phyloP scores from a whole-genome alignment of 257 asterid genomes.

The Nicotiana noctiflora region DNA sequence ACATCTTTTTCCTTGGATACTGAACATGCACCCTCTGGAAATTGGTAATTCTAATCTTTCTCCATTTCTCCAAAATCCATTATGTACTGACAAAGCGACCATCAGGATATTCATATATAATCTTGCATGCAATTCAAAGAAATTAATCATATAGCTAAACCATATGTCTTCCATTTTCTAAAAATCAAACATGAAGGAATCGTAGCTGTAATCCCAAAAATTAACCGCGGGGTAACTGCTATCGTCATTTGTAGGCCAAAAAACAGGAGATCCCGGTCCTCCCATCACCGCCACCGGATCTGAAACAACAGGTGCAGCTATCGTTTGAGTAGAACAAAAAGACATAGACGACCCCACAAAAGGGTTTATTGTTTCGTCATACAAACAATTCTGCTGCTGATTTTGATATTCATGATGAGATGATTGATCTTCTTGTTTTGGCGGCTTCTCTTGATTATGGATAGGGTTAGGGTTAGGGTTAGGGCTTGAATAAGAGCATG shows the following conservation, averaged over 20 bases:
- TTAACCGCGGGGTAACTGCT: constrained; percentile 33
- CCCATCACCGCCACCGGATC: constrained; percentile 34
- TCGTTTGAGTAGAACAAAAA: constrained; percentile 18
- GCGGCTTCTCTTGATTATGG: neutral
- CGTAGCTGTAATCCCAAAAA: constrained; percentile 62
- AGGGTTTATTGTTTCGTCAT: constrained; percentile 39
- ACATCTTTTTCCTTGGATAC: neutral
- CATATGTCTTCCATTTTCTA: constrained; percentile 14
- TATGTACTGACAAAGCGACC: no score
- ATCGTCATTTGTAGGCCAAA: constrained; percentile 58
- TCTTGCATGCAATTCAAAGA: neutral
- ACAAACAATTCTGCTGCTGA: constrained; percentile 11
- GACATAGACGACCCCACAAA: constrained; percentile 32
- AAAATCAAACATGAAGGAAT: constrained; percentile 66
- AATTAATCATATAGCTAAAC: no score
- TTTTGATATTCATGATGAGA: constrained; percentile 3
- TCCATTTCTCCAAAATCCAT: no score
- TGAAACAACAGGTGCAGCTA: constrained; percentile 15
- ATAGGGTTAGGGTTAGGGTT: neutral
- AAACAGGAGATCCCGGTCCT: constrained; percentile 25
- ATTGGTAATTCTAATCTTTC: neutral
- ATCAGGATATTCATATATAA: neutral
- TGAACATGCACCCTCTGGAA: neutral
- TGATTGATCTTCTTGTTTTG: neutral
- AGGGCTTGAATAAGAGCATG: constrained; percentile 41